Evolutionary conservation across 192 early-diverging fungal species (phyloP).

Genomic region (Gorgonomyces haynaldii): DNA sequence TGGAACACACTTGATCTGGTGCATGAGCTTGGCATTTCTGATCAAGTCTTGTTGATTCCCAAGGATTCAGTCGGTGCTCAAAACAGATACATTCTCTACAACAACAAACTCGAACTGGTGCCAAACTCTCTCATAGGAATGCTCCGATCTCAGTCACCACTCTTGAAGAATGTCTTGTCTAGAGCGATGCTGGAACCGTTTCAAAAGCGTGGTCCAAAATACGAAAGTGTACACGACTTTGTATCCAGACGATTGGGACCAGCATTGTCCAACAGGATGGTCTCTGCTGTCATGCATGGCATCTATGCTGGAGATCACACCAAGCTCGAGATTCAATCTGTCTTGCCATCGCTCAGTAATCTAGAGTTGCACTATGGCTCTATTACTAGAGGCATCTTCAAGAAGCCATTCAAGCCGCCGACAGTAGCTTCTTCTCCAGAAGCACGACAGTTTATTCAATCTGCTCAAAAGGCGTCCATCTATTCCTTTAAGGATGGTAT

Average conservation of each 20-base stretch:
- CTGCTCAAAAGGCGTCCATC: slow-evolving; percentile 55
- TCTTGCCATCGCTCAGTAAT: not conserved
- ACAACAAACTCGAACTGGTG: slow-evolving; percentile 58
- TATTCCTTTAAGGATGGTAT: slow-evolving; percentile 75
- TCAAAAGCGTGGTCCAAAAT: slow-evolving; percentile 6
- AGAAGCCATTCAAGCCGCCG: not conserved
- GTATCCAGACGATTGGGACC: slow-evolving; percentile 63
- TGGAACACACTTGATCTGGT: slow-evolving; percentile 67
- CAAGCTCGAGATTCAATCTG: slow-evolving; percentile 41
- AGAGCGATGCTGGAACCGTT: slow-evolving; percentile 51
- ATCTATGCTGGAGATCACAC: slow-evolving; percentile 85
- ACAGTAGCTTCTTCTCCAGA: slow-evolving; percentile 14
- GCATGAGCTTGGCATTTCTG: slow-evolving; percentile 47
- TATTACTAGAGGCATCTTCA: slow-evolving; percentile 8
- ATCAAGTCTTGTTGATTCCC: slow-evolving; percentile 43
- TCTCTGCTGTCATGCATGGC: slow-evolving; percentile 82
- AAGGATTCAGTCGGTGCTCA: slow-evolving; percentile 59
- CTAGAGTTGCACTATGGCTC: slow-evolving; percentile 21
- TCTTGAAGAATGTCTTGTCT: slow-evolving; percentile 44
- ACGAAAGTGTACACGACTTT: slow-evolving; percentile 77
- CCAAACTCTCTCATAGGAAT: slow-evolving; percentile 35
- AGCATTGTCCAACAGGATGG: slow-evolving; percentile 64
- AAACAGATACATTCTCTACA: slow-evolving; percentile 73
- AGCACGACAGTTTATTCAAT: slow-evolving; percentile 45
- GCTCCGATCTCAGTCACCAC: slow-evolving; percentile 20